phyloP scores from a whole-genome alignment of 1,284 basidiomycete genomes.

The Marasmius sp. region DNA sequence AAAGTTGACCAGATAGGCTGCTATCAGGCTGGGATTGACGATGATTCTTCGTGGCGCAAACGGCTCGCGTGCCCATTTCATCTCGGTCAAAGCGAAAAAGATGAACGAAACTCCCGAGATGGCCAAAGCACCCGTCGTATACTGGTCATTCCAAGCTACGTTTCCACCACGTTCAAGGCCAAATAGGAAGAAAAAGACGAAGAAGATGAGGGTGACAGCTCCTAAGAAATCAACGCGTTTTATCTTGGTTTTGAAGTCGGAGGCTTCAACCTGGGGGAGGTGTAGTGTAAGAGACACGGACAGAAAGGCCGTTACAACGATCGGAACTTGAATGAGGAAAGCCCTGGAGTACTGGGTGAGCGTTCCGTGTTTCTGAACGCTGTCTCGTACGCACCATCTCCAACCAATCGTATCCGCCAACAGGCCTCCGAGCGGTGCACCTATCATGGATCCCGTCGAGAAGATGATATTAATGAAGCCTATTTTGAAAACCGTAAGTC shows the following conservation, averaged over 20 bases:
- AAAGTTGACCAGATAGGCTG: constrained; percentile 57
- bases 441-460: constrained; percentile 51
- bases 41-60: constrained; percentile 58
- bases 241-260: constrained; percentile 46
- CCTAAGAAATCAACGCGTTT: constrained; percentile 60
- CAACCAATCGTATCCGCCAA: constrained; percentile 61
- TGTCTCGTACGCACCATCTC: constrained; percentile 49
- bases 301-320: constrained; percentile 51
- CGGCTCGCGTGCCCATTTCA: constrained; percentile 51
- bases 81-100: constrained; percentile 40
- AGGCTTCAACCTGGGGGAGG: constrained; percentile 39
- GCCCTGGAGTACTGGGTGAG: constrained; percentile 34
- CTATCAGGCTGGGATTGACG: constrained; percentile 46
- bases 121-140: constrained; percentile 33
- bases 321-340: constrained; percentile 59
- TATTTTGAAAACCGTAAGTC: constrained; percentile 18
- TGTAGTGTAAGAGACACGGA: constrained; percentile 49
- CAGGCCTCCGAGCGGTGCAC: constrained; percentile 59
- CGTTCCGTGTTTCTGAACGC: constrained; percentile 3
- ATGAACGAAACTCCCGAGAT: constrained; percentile 31
- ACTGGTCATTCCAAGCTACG: constrained; percentile 47
- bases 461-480: constrained; percentile 58
- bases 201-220: constrained; percentile 48
- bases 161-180: constrained; percentile 62
- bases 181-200: constrained; percentile 54